Evolutionary conservation across 2,329 filamentous ascomycete genomes (phyloP).

Genomic region (Microcyclosporella mali): DNA sequence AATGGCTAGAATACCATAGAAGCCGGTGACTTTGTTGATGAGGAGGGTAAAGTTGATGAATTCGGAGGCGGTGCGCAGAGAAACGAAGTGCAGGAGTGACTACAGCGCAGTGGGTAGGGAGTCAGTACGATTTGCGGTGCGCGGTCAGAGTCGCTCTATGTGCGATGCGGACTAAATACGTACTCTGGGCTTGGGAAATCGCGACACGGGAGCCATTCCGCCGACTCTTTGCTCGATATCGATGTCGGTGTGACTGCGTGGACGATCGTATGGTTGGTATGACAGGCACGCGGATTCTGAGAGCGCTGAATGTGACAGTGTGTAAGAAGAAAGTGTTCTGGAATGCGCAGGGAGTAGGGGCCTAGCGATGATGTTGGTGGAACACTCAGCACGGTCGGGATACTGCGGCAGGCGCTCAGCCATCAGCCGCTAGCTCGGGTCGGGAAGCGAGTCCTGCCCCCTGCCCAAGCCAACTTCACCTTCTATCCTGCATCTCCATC

Average conservation of each 20-base stretch:
- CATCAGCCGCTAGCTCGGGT: too few species aligned
- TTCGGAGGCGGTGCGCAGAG: slow-evolving; percentile 77
- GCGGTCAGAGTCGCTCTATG: not conserved
- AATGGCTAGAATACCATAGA: slow-evolving; percentile 84
- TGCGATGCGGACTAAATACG: not conserved
- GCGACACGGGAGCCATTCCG: slow-evolving; percentile 9
- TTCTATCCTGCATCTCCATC: too few species aligned
- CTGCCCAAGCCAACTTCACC: too few species aligned
- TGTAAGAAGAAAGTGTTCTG: too few species aligned
- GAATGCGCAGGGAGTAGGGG: too few species aligned
- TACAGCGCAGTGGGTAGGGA: slow-evolving; percentile 34
- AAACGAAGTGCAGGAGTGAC: slow-evolving; percentile 81
- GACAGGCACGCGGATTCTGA: too few species aligned
- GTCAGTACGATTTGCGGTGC: not conserved
- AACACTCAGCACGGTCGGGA: too few species aligned
- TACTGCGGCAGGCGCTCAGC: too few species aligned
- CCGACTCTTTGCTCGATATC: not conserved
- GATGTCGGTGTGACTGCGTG: not conserved
- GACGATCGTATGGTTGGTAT: not conserved
- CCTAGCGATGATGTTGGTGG: too few species aligned
- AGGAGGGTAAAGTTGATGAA: slow-evolving; percentile 76
- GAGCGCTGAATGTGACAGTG: too few species aligned
- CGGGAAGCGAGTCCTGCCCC: too few species aligned
- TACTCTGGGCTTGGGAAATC: slow-evolving; percentile 8
- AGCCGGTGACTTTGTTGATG: slow-evolving; percentile 85